Evolutionary conservation across 805 yeast genomes (phyloP).

Genomic region (Metschnikowia peoriensis): DNA sequence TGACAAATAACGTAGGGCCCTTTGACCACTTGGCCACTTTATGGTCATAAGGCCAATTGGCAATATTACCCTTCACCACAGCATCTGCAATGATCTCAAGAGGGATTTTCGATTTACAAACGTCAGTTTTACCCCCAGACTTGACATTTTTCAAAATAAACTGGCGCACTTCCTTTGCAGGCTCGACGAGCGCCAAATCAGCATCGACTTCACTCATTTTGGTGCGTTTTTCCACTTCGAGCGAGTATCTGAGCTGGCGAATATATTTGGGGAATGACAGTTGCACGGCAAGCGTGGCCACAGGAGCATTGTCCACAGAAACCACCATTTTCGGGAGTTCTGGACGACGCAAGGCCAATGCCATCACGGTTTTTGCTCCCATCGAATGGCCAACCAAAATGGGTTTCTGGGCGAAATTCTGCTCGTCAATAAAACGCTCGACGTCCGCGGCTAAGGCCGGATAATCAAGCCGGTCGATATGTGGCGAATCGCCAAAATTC

Average conservation of each 20-base stretch:
- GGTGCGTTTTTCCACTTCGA: slow-evolving; percentile 43
- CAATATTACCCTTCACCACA: slow-evolving; percentile 61
- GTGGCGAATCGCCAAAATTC: slow-evolving; percentile 94
- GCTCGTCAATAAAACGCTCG: slow-evolving; percentile 59
- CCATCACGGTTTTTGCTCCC: slow-evolving; percentile 97
- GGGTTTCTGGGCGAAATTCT: slow-evolving; percentile 39
- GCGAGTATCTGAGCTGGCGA: slow-evolving; percentile 56
- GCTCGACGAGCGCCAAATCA: slow-evolving; percentile 61
- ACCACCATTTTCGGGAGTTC: slow-evolving; percentile 59
- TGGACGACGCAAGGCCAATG: slow-evolving; percentile 68
- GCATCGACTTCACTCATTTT: slow-evolving; percentile 67
- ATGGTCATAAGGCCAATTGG: slow-evolving; percentile 74
- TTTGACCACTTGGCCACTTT: slow-evolving; percentile 48
- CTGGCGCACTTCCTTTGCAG: slow-evolving; percentile 59
- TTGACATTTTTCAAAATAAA: slow-evolving; percentile 72
- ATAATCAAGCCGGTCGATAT: slow-evolving; percentile 66
- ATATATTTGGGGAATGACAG: slow-evolving; percentile 67
- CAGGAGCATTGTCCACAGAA: slow-evolving; percentile 89
- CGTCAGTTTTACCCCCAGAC: slow-evolving; percentile 39
- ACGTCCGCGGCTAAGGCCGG: slow-evolving; percentile 83
- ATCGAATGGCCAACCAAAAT: slow-evolving; percentile 78
- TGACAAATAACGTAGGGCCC: slow-evolving; percentile 73
- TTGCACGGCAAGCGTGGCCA: slow-evolving; percentile 51
- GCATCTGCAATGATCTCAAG: slow-evolving; percentile 64
- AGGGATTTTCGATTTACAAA: slow-evolving; percentile 61